These are phyloP conservation scores for Syzygium aqueum DNA, from an alignment of 345 rosid species.

Conservation along the genomic window DNA sequence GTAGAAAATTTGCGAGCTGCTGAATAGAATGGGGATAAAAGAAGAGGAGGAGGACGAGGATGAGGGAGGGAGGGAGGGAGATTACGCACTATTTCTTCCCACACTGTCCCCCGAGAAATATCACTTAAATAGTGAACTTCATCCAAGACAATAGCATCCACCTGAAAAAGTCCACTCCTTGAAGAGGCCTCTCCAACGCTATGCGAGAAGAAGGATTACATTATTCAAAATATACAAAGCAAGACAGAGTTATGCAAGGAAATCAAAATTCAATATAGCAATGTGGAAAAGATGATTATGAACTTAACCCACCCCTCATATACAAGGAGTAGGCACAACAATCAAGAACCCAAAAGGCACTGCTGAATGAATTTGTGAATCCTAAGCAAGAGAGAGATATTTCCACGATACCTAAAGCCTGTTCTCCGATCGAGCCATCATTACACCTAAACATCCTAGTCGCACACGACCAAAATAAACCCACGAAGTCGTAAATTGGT, in stretches of 20 bases:
- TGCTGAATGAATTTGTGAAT: not conserved
- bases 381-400: not conserved
- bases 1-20: not conserved
- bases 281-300: not conserved
- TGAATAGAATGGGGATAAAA: not conserved
- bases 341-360: not conserved
- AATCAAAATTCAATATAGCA: not conserved
- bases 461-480: not conserved
- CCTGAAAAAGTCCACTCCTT: constrained; percentile 75
- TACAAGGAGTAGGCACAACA: not conserved
- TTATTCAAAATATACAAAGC: not conserved
- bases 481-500: not conserved
- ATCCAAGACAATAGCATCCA: constrained; percentile 86
- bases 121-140: constrained; percentile 98
- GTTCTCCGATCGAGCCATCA: not conserved
- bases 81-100: constrained; percentile 86
- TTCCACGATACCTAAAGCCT: not conserved
- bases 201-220: constrained; percentile 13
- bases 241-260: not conserved
- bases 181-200: constrained; percentile 91
- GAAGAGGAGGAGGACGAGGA: not conserved
- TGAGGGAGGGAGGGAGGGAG: not conserved
- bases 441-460: not conserved
- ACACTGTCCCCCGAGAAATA: constrained; percentile 90
- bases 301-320: not conserved